Base-by-base conservation (phyloP, 352 stramenopile species). In the Pythium aquatile region DNA sequence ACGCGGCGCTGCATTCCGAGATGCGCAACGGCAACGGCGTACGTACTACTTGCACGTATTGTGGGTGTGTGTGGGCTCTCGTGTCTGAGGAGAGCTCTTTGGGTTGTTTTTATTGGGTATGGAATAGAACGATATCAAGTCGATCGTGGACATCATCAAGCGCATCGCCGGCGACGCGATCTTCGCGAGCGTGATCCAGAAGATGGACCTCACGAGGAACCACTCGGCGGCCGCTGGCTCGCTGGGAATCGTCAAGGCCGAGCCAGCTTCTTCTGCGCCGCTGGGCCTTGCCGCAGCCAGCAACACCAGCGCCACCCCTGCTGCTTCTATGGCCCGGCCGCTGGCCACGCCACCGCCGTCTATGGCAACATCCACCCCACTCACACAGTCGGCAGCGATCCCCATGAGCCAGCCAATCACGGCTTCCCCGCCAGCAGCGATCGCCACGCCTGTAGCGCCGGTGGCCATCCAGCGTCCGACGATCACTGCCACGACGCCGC, bases 121-220 rank as follows among this genome's bases (percentile, higher is more conserved):
- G 42, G 11, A 40, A 24, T 20, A 91, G 81, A 93, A 93, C 17
- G 85, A 95, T 60, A 89, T 93, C 66, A 95, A 93, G 61, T 88
- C 83, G 0, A 93, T 95, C 61, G 78, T 93, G 42, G 87, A 95
- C 47, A 92, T 93, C 59, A 91, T 95, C 75, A 95, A 95, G 75
- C 80, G 85, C 14, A 90, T 90, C 58, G 79, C 82, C 0, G 87
- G 87, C 51, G 84, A 93, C 61, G 75, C 84, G 1, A 93, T 92
- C 56, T 92, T 93, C 60, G 81, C 81, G 5, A 88, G 70, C 17
- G 73, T 95, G 13, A 91, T 90, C 53, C 87, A 95, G 72, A 89
- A 92, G 58, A 88, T 95, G 70, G 81, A 93, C 29, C 71, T 93
- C 16, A 83, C 85, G 11, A 69, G 81, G 24, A 86, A 82, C 7